Base-by-base conservation (phyloP, 177 flowering plant species). In the Telopea speciosissima region DNA sequence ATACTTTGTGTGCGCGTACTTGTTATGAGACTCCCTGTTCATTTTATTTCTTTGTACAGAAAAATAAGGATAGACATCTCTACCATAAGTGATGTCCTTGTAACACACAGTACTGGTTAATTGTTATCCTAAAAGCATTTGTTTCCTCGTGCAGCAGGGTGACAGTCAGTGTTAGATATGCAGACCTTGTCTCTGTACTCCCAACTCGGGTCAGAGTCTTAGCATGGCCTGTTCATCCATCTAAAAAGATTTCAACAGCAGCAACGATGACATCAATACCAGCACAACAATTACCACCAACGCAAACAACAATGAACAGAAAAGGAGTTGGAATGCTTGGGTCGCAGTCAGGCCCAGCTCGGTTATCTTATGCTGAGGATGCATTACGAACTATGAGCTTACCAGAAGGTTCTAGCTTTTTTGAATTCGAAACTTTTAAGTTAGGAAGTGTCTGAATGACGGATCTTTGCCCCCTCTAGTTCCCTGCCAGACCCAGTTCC, bases 341-440 rank as follows among this genome's bases (percentile, higher is more conserved):
- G 36, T 70, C 73, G 66, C 85, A 81, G 23, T 70, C 80, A 9
- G 73, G 76, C 70, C 99, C 97, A 0, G 76, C 86, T 74, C 98
- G 90, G 54, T 81, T 93, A 62, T 44, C 89, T 19, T 88, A 83
- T 78, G 97, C 98, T 3, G 99, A 95, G 83, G 94, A 93, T 73
- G 96, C 96, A 68, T 80, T 95, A 54, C 79, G 82, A 72, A 84
- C 79, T 28, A 81, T 84, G 88, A 83, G 89, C 82, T 83, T 95
- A 74, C 97, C 99, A 59, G 90, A 89, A 90, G 99, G 97, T 92
- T 6, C 60, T 33, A 58, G 31, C 62, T 58, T 68, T 59, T 23
- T 24, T 63, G 9, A 36, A 24, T 31, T 25, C 19, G 42, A 23
- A 44, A 26, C 31, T 4, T 28, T 28, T 28, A 28, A 28, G 31